Evolutionary conservation across 176 grass and related monocot genomes (phyloP).

Genomic region (Hordeum marinum): DNA sequence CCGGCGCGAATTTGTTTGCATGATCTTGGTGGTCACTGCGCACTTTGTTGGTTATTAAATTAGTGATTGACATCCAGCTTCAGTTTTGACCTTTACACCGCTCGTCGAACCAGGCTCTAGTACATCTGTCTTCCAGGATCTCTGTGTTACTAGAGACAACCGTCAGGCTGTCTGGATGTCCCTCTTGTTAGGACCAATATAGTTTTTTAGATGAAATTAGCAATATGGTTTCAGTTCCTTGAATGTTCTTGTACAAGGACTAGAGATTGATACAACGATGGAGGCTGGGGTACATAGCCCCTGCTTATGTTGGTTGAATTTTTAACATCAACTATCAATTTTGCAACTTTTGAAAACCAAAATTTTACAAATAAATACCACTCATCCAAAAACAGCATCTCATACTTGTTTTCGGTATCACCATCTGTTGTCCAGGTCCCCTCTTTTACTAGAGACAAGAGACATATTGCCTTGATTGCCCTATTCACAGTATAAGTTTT

Average conservation of each 20-base stretch:
- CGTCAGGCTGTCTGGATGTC: no score
- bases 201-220: not conserved
- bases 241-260: not conserved
- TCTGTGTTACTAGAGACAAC: no score
- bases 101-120: not conserved
- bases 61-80: no score
- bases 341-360: not conserved
- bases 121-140: not conserved
- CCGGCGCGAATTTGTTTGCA: not conserved
- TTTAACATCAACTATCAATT: not conserved
- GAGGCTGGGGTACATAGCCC: not conserved
- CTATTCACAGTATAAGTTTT: no score
- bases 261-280: not conserved
- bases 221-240: not conserved
- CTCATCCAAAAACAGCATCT: no score
- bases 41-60: not conserved
- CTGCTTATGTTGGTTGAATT: not conserved
- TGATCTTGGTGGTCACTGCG: not conserved
- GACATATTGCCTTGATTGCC: no score
- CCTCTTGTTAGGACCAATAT: not conserved
- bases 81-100: no score
- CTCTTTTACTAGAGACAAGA: no score
- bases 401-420: no score
- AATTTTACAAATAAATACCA: no score
- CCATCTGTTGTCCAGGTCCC: no score